A percentile compares a stretch with the other conserved stretches of the same genome.
phyloP scores from a whole-genome alignment of 148 eudicot species.

The Amaranthus cruentus region DNA sequence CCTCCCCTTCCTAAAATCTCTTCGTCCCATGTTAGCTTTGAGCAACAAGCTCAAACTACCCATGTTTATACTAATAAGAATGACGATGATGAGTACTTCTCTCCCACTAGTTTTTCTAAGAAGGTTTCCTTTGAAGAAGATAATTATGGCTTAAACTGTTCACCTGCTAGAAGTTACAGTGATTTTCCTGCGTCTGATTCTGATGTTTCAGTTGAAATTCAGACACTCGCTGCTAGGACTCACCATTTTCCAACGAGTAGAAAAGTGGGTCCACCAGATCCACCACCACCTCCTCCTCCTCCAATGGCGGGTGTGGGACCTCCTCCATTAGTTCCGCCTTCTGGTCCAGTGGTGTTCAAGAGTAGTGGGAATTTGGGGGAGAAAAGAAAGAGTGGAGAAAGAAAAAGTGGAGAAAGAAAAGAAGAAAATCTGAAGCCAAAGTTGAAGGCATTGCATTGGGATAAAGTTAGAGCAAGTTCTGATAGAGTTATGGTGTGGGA shows the following conservation, averaged over 20 bases:
- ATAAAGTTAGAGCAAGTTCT: slow-evolving; percentile 74
- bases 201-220: slow-evolving; percentile 27
- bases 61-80: neutral
- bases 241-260: slow-evolving; percentile 6
- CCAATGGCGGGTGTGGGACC: slow-evolving; percentile 34
- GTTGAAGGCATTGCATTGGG: slow-evolving; percentile 90
- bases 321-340: slow-evolving; percentile 46
- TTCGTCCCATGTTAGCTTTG: neutral
- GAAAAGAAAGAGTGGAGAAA: slow-evolving; percentile 13
- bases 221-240: slow-evolving; percentile 20
- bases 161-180: slow-evolving; percentile 26
- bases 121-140: slow-evolving; percentile 23
- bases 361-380: slow-evolving; percentile 18
- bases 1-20: slow-evolving; percentile 50
- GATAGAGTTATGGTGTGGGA: slow-evolving; percentile 88
- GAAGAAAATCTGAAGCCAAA: slow-evolving; percentile 56
- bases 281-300: slow-evolving; percentile 62
- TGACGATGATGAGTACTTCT: slow-evolving; percentile 45
- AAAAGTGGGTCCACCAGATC: slow-evolving; percentile 18
- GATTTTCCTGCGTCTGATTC: slow-evolving; percentile 31
- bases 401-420: slow-evolving; percentile 28
- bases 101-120: slow-evolving; percentile 30
- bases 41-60: neutral
- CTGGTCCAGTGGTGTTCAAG: slow-evolving; percentile 33
- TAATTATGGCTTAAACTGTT: slow-evolving; percentile 11